These are phyloP conservation scores for Epichloe baconii DNA, from an alignment of 2,329 filamentous ascomycete species.

Conservation along the genomic window DNA sequence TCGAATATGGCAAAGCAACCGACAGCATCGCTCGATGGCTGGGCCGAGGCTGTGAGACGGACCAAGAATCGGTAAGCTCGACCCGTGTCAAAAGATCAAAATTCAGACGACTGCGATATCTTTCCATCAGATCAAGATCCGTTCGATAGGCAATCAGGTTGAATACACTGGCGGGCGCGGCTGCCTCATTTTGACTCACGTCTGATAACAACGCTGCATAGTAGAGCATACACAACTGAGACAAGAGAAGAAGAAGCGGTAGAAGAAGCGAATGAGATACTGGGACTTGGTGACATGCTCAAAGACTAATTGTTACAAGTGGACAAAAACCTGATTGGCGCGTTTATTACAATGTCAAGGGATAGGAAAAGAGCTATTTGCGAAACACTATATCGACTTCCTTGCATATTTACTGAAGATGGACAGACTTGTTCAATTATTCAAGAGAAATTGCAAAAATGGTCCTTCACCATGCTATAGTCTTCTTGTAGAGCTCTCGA, in stretches of 20 bases:
- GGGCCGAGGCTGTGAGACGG: conserved; percentile 23
- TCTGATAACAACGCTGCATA: not conserved
- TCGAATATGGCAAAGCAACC: conserved; percentile 33
- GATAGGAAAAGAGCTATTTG: too few species aligned
- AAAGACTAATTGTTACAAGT: too few species aligned
- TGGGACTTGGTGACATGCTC: too few species aligned
- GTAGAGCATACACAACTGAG: too few species aligned
- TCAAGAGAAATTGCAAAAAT: not conserved
- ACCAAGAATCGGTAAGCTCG: conserved; percentile 22
- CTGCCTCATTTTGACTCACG: not conserved
- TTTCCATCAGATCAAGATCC: conserved; percentile 20
- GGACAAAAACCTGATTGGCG: too few species aligned
- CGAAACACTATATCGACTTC: too few species aligned
- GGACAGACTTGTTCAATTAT: too few species aligned
- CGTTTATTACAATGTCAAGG: too few species aligned
- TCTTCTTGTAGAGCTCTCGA: conserved; percentile 31
- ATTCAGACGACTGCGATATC: conserved; percentile 19
- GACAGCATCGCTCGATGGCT: conserved; percentile 29
- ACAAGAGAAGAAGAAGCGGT: too few species aligned
- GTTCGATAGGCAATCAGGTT: conserved; percentile 9
- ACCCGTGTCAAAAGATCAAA: conserved; percentile 20
- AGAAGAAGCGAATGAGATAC: too few species aligned
- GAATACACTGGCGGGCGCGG: not conserved
- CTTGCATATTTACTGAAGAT: too few species aligned
- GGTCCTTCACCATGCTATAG: conserved; percentile 12